phyloP scores from a whole-genome alignment of 176 grass and related monocot genomes.

The Stipa capillata region DNA sequence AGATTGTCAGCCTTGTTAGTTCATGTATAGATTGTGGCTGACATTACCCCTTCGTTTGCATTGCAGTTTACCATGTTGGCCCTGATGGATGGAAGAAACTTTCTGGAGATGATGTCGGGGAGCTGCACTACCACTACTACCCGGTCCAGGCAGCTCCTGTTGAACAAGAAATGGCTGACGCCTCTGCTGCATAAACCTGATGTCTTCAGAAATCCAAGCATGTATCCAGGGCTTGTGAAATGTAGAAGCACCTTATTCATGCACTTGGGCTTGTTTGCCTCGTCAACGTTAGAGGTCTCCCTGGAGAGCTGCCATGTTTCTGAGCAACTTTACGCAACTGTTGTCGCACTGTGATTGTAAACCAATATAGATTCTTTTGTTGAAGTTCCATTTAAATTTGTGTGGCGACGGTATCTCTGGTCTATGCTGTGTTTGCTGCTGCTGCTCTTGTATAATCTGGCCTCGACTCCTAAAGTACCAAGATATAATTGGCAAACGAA shows the following conservation, averaged over 20 bases:
- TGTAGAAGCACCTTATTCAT: slow-evolving; percentile 15
- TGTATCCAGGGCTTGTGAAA: background rate
- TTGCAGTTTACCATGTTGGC: slow-evolving; percentile 83
- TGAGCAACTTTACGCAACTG: too few species aligned
- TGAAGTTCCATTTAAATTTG: background rate
- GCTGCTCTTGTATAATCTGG: too few species aligned
- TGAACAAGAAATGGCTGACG: slow-evolving; percentile 82
- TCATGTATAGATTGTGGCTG: background rate
- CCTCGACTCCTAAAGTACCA: too few species aligned
- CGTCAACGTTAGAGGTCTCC: background rate
- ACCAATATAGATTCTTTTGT: background rate
- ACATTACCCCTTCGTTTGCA: background rate
- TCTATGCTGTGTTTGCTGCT: background rate
- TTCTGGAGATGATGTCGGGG: slow-evolving; percentile 84
- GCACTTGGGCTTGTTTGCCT: slow-evolving; percentile 20
- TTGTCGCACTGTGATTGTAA: background rate
- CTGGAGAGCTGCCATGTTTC: background rate
- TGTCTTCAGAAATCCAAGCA: background rate
- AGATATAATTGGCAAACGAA: too few species aligned
- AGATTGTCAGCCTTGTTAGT: too few species aligned
- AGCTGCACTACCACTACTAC: slow-evolving; percentile 93
- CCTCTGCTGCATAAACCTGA: slow-evolving; percentile 39
- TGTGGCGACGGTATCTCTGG: background rate
- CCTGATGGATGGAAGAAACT: slow-evolving; percentile 88
- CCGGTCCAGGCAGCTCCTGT: slow-evolving; percentile 41